Conservation (phyloP, 768 basidiomycete genomes). For the Mycena filopes region DNA sequence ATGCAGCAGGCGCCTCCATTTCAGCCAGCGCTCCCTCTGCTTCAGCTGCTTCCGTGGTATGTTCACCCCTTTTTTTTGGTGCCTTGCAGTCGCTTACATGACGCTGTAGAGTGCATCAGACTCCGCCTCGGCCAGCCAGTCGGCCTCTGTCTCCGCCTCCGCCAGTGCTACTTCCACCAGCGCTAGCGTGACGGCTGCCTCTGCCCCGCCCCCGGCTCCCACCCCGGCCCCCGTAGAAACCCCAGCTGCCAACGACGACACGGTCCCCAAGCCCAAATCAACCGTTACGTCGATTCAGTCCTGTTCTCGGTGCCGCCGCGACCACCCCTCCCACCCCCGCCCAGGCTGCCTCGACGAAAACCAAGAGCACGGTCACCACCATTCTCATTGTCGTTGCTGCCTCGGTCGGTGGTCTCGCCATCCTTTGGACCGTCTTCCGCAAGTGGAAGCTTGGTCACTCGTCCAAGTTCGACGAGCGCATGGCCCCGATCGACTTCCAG, state of each 20-base stretch:
- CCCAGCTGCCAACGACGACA: constrained; percentile 23
- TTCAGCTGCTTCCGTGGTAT: constrained; percentile 18
- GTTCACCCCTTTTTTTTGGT: background rate
- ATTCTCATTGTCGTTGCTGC: constrained; percentile 78
- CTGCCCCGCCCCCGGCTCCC: background rate
- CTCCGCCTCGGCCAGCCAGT: constrained; percentile 29
- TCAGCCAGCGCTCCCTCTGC: constrained; percentile 28
- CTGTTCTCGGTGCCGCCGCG: constrained; percentile 41
- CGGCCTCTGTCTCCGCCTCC: constrained; percentile 17
- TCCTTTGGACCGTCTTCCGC: constrained; percentile 91
- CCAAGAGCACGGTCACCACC: constrained; percentile 60
- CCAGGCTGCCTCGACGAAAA: constrained; percentile 36
- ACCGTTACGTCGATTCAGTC: constrained; percentile 34
- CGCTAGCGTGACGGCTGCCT: constrained; percentile 27
- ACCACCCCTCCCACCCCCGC: constrained; percentile 39
- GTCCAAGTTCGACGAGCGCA: constrained; percentile 81
- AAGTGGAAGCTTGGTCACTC: constrained; percentile 92
- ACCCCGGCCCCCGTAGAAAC: constrained; percentile 9
- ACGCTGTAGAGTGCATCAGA: constrained; percentile 17
- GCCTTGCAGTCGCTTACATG: background rate
- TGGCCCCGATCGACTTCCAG: constrained; percentile 91
- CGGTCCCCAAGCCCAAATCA: constrained; percentile 17
- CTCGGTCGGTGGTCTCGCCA: constrained; percentile 71
- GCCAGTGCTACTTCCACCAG: constrained; percentile 29
- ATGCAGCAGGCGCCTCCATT: constrained; percentile 18